Base-by-base conservation (phyloP, 768 basidiomycete species). In the Termitomyces sp. region DNA sequence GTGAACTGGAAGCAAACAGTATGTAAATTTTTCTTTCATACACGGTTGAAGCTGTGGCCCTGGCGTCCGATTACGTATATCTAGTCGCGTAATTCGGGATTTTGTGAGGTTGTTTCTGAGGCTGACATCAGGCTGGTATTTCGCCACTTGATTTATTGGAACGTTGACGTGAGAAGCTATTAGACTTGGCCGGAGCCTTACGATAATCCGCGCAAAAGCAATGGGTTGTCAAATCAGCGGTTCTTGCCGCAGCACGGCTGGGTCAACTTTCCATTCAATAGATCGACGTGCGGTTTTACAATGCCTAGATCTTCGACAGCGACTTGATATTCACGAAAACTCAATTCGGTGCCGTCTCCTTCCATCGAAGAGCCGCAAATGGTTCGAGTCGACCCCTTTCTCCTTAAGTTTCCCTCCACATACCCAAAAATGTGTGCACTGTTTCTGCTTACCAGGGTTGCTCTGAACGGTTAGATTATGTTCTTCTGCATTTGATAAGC, bases 401-500 rank as follows among this genome's bases (percentile, higher is more conserved):
- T 47, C 29, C 8, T 29, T 26, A 15, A 56, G 53, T 52, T 39
- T 46, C 39, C 16, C 48, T 49, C 7, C 44, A 31, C 20, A 51
- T 54, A n/a, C 56, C 63, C 18, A 53, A 61, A 46, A 42, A 59
- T 42, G 44, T n/a, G 20, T 64, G 12, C 15, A 55, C 4, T 26
- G 36, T 16, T 41, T 56, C 2, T 54, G 22, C 9, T 47, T 36
- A 20, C 33, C 33, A 6, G 16, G n/a, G 22, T 15, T 10, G 16
- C 18, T 29, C 41, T 16, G 4, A 41, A 44, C 29, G 36, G 44
- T 1, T 36, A 54, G 36, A 37, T 1, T 36, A 54, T 46, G 49
- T 63, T n/a, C 53, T 60, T 34, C 36, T 60, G 20, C 62, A 53
- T 29, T 51, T 63, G 31, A 56, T 56, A 16, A 52, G 59, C 37